Evolutionary conservation across 768 basidiomycete genomes (phyloP).

Genomic region (Lactarius sanguifluus): DNA sequence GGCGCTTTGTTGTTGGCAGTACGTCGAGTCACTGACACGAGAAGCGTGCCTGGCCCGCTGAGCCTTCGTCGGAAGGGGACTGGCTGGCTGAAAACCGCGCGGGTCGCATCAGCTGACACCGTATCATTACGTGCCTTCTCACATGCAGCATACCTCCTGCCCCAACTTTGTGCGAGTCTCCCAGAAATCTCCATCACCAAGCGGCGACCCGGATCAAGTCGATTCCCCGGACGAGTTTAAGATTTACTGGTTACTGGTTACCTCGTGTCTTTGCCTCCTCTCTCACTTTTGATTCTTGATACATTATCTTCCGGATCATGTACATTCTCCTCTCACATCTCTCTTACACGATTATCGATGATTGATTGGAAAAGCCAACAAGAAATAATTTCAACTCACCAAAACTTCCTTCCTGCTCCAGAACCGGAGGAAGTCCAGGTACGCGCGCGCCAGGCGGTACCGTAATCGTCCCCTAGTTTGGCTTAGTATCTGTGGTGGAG

Average conservation of each 20-base stretch:
- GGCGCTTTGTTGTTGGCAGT: too few species aligned
- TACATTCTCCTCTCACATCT: too few species aligned
- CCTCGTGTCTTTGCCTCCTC: neutral
- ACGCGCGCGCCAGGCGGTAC: slow-evolving; percentile 19
- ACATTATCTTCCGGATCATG: too few species aligned
- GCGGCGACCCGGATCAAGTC: slow-evolving; percentile 56
- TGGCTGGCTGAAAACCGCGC: too few species aligned
- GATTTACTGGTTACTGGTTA: slow-evolving; percentile 43
- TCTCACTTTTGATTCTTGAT: neutral
- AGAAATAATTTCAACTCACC: slow-evolving; percentile 75
- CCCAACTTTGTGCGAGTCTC: slow-evolving; percentile 56
- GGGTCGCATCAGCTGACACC: too few species aligned
- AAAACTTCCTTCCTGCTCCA: slow-evolving; percentile 72
- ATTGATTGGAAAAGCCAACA: slow-evolving; percentile 55
- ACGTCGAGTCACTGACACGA: too few species aligned
- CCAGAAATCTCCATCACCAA: slow-evolving; percentile 80
- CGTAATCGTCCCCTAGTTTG: neutral
- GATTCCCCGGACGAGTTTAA: slow-evolving; percentile 74
- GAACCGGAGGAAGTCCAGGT: slow-evolving; percentile 80
- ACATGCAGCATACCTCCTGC: slow-evolving; percentile 51
- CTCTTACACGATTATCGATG: neutral
- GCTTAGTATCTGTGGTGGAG: slow-evolving; percentile 36
- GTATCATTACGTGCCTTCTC: too few species aligned
- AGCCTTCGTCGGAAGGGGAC: too few species aligned
- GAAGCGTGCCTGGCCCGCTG: too few species aligned